Percentiles rank a stretch among this genome's conserved stretches.
These are phyloP conservation scores for Dipodascus albidus DNA, from an alignment of 805 yeast genomes.

Conservation along the genomic window DNA sequence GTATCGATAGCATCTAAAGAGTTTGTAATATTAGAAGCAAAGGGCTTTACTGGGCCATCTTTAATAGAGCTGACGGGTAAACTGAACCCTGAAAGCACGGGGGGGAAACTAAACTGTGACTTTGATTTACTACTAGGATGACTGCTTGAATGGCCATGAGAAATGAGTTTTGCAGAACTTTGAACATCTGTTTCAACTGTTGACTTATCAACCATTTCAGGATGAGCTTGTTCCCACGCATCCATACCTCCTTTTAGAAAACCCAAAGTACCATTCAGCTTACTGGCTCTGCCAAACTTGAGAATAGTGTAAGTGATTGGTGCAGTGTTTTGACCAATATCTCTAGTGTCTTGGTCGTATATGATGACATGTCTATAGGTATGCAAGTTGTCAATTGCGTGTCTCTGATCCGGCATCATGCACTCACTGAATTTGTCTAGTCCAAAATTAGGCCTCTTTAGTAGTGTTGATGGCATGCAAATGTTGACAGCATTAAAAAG, in stretches of 20 bases:
- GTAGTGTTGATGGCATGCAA: constrained; percentile 80
- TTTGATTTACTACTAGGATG: not conserved
- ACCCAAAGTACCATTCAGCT: constrained; percentile 12
- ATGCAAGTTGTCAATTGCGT: constrained; percentile 16
- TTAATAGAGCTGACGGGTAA: constrained; percentile 13
- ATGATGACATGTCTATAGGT: constrained; percentile 27
- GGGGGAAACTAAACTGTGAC: constrained; percentile 4
- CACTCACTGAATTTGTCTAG: constrained; percentile 31
- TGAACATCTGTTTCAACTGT: not conserved
- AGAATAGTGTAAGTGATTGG: constrained; percentile 16
- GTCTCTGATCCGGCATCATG: constrained; percentile 24
- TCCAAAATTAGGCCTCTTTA: constrained; percentile 64
- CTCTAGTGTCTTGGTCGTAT: constrained; percentile 33
- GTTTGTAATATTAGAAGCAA: constrained; percentile 19
- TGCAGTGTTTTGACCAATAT: constrained; percentile 10
- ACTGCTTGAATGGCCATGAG: not conserved
- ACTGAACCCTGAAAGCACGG: constrained; percentile 19
- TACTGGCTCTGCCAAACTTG: constrained; percentile 20
- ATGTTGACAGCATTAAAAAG: constrained; percentile 56
- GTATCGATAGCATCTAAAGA: constrained; percentile 14
- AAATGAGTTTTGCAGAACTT: not conserved
- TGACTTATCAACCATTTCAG: constrained; percentile 5
- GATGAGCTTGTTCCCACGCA: constrained; percentile 3
- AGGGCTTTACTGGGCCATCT: constrained; percentile 18
- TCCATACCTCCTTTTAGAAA: constrained; percentile 21